Conservation (phyloP, 805 yeast genomes). For the Candida jianshihensis region DNA sequence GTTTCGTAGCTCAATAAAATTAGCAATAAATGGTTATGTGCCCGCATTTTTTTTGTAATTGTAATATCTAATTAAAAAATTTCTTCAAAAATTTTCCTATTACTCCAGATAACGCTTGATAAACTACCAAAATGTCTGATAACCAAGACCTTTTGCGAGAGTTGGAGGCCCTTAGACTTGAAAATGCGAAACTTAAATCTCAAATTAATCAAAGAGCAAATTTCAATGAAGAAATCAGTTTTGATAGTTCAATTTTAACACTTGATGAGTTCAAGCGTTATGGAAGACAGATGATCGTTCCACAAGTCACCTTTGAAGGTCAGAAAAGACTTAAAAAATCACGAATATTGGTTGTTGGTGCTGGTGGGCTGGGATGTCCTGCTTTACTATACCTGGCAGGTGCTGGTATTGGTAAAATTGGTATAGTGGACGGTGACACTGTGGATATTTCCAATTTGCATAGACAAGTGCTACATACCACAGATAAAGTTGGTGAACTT, state of each 20-base stretch:
- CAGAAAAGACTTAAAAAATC: conserved; percentile 56
- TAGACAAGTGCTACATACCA: conserved; percentile 77
- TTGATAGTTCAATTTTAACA: conserved; percentile 15
- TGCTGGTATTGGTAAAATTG: conserved; percentile 80
- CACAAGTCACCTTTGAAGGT: conserved; percentile 45
- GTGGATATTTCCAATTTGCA: conserved; percentile 86
- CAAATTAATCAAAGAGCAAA: no score
- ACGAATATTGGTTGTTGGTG: conserved; percentile 76
- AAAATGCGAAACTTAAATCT: no score
- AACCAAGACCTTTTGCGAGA: no score
- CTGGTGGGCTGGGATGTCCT: conserved; percentile 96
- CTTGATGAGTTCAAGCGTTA: conserved; percentile 73
- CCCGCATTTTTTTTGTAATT: no score
- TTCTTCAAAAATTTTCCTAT: no score
- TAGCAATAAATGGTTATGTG: no score
- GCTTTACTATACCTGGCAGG: conserved; percentile 79
- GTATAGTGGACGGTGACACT: conserved; percentile 79
- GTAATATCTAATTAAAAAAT: no score
- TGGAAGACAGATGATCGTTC: conserved; percentile 94
- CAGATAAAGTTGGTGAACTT: conserved; percentile 54
- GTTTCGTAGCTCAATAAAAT: no score
- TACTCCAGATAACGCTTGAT: no score
- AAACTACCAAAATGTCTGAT: no score
- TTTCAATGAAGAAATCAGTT: not conserved
- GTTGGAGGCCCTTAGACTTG: no score